Evolutionary conservation across 192 early-diverging fungal species (phyloP).

Genomic region (Coemansia sp.): DNA sequence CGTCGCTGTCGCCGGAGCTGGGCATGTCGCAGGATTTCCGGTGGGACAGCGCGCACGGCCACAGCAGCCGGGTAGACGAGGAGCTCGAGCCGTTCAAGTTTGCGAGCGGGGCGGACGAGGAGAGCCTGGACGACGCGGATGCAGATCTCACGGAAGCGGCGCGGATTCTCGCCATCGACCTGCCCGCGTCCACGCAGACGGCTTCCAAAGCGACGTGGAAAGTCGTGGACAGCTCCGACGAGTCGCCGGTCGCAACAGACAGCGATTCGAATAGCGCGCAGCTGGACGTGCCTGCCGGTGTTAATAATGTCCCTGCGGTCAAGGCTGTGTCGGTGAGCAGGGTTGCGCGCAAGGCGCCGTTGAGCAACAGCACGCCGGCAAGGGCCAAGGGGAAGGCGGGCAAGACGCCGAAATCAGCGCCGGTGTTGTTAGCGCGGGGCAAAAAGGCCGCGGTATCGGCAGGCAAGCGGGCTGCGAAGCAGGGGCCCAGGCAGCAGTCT

Average conservation of each 20-base stretch:
- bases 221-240: constrained; percentile 32
- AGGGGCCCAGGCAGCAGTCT: neutral
- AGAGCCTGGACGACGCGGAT: no score
- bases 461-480: neutral
- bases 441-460: neutral
- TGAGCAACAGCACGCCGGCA: neutral
- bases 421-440: constrained; percentile 6
- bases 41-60: neutral
- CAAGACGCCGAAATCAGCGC: constrained; percentile 3
- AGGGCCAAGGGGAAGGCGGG: neutral
- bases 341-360: neutral
- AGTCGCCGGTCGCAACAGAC: constrained; percentile 5
- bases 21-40: neutral
- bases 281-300: neutral
- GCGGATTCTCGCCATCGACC: neutral
- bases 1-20: constrained; percentile 6
- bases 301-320: neutral
- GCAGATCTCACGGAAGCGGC: neutral
- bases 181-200: neutral
- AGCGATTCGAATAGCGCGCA: neutral
- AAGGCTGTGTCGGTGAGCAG: neutral
- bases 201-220: neutral
- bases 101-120: neutral
- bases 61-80: neutral
- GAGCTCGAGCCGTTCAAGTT: neutral